These are phyloP conservation scores for Huntiella abstrusa DNA, from an alignment of 2,329 filamentous ascomycete genomes.

Conservation along the genomic window DNA sequence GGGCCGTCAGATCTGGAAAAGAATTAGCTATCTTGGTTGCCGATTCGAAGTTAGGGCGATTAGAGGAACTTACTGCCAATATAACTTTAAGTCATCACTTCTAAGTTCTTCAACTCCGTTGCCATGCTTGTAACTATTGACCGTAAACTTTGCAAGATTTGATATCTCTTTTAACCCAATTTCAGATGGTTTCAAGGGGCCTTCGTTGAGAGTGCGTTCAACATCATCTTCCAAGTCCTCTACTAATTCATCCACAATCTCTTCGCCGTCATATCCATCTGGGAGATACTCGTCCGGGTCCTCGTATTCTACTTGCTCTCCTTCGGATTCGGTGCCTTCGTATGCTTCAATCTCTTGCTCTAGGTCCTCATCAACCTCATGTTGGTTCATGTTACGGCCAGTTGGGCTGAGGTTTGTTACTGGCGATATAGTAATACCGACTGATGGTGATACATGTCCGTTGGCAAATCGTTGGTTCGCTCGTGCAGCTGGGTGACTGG, in stretches of 20 bases:
- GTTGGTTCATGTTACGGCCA: constrained; percentile 5
- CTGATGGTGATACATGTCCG: constrained; percentile 3
- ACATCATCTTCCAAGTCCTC: constrained; percentile 16
- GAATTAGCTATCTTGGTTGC: neutral
- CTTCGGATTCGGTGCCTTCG: constrained; percentile 13
- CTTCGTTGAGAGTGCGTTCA: constrained; percentile 17
- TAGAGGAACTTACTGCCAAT: constrained; percentile 49
- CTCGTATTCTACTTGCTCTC: constrained; percentile 16
- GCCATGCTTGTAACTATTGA: constrained; percentile 64
- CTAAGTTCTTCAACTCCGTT: constrained; percentile 61
- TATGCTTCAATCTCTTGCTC: constrained; percentile 9
- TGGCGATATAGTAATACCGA: neutral
- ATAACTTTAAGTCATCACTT: constrained; percentile 51
- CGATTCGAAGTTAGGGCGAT: neutral
- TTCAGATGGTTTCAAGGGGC: constrained; percentile 28
- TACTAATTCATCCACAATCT: constrained; percentile 16
- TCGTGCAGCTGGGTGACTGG: constrained; percentile 3
- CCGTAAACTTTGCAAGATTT: constrained; percentile 66
- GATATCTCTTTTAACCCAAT: constrained; percentile 62
- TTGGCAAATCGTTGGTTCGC: constrained; percentile 1
- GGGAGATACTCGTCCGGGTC: constrained; percentile 14
- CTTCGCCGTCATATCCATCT: constrained; percentile 14
- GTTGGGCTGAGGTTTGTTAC: neutral
- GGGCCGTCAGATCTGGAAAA: constrained; percentile 55
- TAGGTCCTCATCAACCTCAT: neutral